A percentile compares a stretch with the other conserved stretches of the same genome.
Conservation (phyloP, 2,329 filamentous ascomycete species). For the Colletotrichum spaethianum region DNA sequence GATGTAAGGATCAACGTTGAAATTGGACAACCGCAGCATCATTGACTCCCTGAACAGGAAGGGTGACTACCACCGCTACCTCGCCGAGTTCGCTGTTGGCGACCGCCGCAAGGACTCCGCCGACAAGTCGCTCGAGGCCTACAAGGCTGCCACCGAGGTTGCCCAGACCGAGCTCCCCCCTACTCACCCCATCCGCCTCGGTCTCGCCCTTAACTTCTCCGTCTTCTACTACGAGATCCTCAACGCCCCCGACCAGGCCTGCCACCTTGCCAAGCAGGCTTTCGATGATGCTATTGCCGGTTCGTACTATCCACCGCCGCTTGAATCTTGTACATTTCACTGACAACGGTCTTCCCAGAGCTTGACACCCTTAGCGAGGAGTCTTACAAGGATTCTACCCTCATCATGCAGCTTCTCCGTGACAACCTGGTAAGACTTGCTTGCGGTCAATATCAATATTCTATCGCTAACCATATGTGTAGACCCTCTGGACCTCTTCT, state of each 20-base stretch:
- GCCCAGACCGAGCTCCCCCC: slow-evolving; percentile 90
- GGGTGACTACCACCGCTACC: slow-evolving; percentile 99
- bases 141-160: slow-evolving; percentile 93
- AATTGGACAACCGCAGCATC: background rate
- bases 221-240: slow-evolving; percentile 99
- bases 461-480: slow-evolving; percentile 48
- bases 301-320: slow-evolving; percentile 48
- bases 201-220: slow-evolving; percentile 94
- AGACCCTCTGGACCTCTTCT: slow-evolving; percentile 99
- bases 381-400: slow-evolving; percentile 99
- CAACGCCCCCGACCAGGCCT: slow-evolving; percentile 97
- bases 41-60: slow-evolving; percentile 74
- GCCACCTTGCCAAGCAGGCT: slow-evolving; percentile 96
- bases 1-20: slow-evolving; percentile 77
- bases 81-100: slow-evolving; percentile 94
- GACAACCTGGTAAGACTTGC: slow-evolving; percentile 85
- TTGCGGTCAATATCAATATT: background rate
- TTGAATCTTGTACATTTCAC: slow-evolving; percentile 11
- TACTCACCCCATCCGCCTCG: slow-evolving; percentile 93
- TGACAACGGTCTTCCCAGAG: slow-evolving; percentile 68
- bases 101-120: slow-evolving; percentile 96
- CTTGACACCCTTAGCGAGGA: slow-evolving; percentile 97
- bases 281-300: slow-evolving; percentile 96
- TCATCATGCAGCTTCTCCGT: slow-evolving; percentile 98
- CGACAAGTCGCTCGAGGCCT: slow-evolving; percentile 95